Base-by-base conservation (phyloP, 176 grass and related monocot genomes). In the Oryza rufipogon region DNA sequence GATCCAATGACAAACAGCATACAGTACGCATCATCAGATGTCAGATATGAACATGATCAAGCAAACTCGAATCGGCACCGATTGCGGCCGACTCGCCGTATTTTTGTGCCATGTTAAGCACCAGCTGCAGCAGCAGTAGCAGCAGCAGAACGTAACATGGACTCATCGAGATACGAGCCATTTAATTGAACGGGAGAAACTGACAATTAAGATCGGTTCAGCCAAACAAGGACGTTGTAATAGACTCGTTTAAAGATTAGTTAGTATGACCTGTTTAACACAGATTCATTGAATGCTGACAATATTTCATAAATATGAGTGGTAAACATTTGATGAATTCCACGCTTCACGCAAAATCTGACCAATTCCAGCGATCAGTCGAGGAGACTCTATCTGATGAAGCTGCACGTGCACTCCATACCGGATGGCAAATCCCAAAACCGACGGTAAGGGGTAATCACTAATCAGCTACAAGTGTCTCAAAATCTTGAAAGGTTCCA, bases 1-100 rank as follows among this genome's bases (percentile, higher is more conserved):
- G 82, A 77, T 84, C 82, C 81, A 84, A 75, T 71, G 67, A 38
- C 8, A 71, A 33, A 56, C 52, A 51, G 20, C 73, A 76, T 47
- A 41, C 39, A 41, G 39, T 41, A 45, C 65, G 20, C 60, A 45
- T 64, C 66, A 1, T 68, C 70, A 87, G 70, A 45, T 81, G 84
- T 76, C 82, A 75, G 72, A 48, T 7, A n/a, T 58, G 54, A 58
- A 58, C 3, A 42, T 41, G 22, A 56, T 22, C 65, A 4, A 34
- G 28, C 42, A 19, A 5, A 5, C 19, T 25, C 20, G 7, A 12
- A 44, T 72, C 52, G 32, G 58, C 84, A 34, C 71, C 4, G 69
- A 86, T 67, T 39, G 60, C 69, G 44, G 58, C 44, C 58, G 56
- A 71, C 30, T 25, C 5, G 26, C 39, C 49, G 3, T 23, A 5